Conservation (phyloP, 208 protist species). For the Blastocrithidia nonstop region DNA sequence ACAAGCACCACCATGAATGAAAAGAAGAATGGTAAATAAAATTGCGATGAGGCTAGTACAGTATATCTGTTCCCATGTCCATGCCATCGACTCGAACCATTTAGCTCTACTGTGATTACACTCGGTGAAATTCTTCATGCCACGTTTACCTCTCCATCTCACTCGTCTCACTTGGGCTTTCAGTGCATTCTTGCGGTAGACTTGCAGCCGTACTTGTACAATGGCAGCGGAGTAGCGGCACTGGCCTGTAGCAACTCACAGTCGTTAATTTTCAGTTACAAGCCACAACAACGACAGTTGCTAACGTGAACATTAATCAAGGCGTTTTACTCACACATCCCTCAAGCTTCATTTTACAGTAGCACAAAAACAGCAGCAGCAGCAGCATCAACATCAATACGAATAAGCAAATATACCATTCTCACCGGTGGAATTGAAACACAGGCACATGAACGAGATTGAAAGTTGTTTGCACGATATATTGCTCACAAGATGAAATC, state of each 20-base stretch:
- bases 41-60: conserved; percentile 4
- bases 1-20: conserved; percentile 21
- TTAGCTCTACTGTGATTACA: conserved; percentile 30
- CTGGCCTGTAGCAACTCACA: conserved; percentile 73
- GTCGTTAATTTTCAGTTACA: conserved; percentile 56
- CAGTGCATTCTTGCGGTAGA: conserved; percentile 72
- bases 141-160: no score
- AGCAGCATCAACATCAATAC: no score
- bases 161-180: no score
- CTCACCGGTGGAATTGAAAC: conserved; percentile 71
- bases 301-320: conserved; percentile 34
- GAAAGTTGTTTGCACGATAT: conserved; percentile 74
- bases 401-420: conserved; percentile 45
- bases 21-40: conserved; percentile 57
- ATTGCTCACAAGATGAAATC: conserved; percentile 46
- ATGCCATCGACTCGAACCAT: conserved; percentile 45
- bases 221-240: conserved; percentile 39
- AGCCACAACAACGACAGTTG: conserved; percentile 48
- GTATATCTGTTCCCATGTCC: conserved; percentile 44
- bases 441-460: conserved; percentile 45
- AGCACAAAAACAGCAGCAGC: no score
- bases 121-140: conserved; percentile 51
- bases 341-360: conserved; percentile 13
- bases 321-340: conserved; percentile 60
- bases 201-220: conserved; percentile 53